Evolutionary conservation across 2,329 filamentous ascomycete genomes (phyloP), one percentile per base, ranked within the genome.

Genomic region (Ophiocordyceps camponoti-floridani): DNA sequence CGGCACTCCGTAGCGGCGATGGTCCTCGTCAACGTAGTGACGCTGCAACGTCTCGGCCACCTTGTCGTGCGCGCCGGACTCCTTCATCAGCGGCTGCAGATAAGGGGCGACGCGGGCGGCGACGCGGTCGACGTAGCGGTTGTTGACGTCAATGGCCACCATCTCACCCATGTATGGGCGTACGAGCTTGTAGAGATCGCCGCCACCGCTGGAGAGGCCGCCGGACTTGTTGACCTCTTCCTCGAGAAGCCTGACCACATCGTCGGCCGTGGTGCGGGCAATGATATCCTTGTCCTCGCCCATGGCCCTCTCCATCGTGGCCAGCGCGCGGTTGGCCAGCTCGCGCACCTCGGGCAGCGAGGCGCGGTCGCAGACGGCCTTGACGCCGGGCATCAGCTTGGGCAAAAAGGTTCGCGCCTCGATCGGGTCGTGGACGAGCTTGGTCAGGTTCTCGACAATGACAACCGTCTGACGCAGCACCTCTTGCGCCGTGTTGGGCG

Each of bases 391-490:
- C 57, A 84, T 83, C 44, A 98, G 72, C 65, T 94, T 95, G 44
- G 91, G 91, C 59, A 98, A 66, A 72, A 98, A 98, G 46, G 85
- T 85, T 52, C 91, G 77, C 31, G 91, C 91, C 68, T 98, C 91
- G 48, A 94, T 78, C 13, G 91, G 91, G 60, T 81, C 88, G 63
- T 98, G 91, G 27, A 98, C 91, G 30, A 98, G 78, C 69, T 94
- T 96, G 48, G 91, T 98, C 68, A 98, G 70, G 67, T 98, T 98
- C 68, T 98, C 91, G 18, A 91, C 84, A 44, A 98, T 93, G 45
- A 98, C 87, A 28, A 94, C 87, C 3, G 91, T 94, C 66, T 95
- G 89, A 49, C 91, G 82, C 46, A 95, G 72, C 19, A 96, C 88
- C 66, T 98, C 91, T 62, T 98, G 91, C 4, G 84, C 74, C 4